A percentile compares a stretch with the other conserved stretches of the same genome.
Evolutionary conservation across 2,329 filamentous ascomycete genomes (phyloP).

Genomic region (Botryotinia narcissicola): DNA sequence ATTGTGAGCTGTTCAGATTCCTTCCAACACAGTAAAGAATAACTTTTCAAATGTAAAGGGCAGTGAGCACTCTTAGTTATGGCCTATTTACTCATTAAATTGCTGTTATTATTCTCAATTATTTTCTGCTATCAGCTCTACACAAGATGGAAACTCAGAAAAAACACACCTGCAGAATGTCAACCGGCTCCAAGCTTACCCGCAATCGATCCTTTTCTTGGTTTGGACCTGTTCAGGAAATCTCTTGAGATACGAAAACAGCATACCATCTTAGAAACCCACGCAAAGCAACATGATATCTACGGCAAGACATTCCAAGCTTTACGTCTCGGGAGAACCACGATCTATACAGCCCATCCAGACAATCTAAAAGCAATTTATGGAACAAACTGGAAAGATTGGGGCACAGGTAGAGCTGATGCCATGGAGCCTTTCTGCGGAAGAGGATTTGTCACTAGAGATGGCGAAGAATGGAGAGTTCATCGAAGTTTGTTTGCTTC

Average conservation of each 20-base stretch:
- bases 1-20: background rate
- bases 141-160: background rate
- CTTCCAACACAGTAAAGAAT: background rate
- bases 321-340: background rate
- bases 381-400: background rate
- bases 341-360: constrained; percentile 6
- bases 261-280: background rate
- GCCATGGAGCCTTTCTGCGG: constrained; percentile 15
- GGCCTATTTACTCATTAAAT: background rate
- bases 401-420: background rate
- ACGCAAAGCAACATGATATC: background rate
- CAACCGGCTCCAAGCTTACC: background rate
- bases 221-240: constrained; percentile 6
- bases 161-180: background rate
- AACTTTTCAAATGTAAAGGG: background rate
- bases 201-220: background rate
- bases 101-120: background rate
- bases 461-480: constrained; percentile 12
- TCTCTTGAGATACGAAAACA: background rate
- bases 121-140: background rate
- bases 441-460: constrained; percentile 10
- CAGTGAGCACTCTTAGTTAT: background rate
- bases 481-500: constrained; percentile 6
- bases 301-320: constrained; percentile 8
- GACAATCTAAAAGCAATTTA: constrained; percentile 4